A percentile compares a stretch with the other conserved stretches of the same genome.
Evolutionary conservation across 2,329 filamentous ascomycete genomes (phyloP).

Genomic region (Hymenoscyphus repandus): DNA sequence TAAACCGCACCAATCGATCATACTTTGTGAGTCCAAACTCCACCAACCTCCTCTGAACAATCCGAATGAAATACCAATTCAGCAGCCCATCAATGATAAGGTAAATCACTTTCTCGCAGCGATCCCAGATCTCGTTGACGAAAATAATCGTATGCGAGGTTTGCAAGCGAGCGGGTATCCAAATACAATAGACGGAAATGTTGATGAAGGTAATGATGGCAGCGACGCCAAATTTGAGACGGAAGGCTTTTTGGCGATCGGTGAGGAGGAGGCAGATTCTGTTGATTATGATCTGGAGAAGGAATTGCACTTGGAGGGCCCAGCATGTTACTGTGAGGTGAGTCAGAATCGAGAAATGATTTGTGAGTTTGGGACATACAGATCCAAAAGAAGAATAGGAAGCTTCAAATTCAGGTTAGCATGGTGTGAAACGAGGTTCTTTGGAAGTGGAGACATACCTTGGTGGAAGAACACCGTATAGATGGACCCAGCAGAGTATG

Average conservation of each 20-base stretch:
- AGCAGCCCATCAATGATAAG: slow-evolving; percentile 44
- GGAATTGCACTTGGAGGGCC: slow-evolving; percentile 41
- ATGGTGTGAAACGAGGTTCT: not conserved
- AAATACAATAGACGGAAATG: slow-evolving; percentile 48
- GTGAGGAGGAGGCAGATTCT: slow-evolving; percentile 45
- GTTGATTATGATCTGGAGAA: slow-evolving; percentile 53
- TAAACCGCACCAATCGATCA: slow-evolving; percentile 35
- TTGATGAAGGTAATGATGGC: slow-evolving; percentile 44
- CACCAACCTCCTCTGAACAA: slow-evolving; percentile 35
- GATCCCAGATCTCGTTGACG: slow-evolving; percentile 49
- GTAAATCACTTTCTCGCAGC: slow-evolving; percentile 47
- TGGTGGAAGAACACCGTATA: slow-evolving; percentile 32
- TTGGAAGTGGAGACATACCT: slow-evolving; percentile 22
- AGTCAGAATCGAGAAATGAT: too few relatives aligned
- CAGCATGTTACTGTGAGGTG: slow-evolving; percentile 25
- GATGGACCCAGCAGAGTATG: slow-evolving; percentile 37
- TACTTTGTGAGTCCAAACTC: slow-evolving; percentile 37
- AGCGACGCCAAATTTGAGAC: slow-evolving; percentile 37
- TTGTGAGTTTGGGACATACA: too few relatives aligned
- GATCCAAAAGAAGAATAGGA: slow-evolving; percentile 22
- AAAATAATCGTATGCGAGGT: slow-evolving; percentile 36
- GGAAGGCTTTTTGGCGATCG: slow-evolving; percentile 32
- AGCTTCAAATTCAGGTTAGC: slow-evolving; percentile 9
- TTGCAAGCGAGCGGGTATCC: slow-evolving; percentile 46
- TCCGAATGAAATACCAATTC: slow-evolving; percentile 48